Percentiles rank a stretch among this genome's conserved stretches.
Conservation (phyloP, 2,329 filamentous ascomycete genomes). For the Hirsutella rhossiliensis region DNA sequence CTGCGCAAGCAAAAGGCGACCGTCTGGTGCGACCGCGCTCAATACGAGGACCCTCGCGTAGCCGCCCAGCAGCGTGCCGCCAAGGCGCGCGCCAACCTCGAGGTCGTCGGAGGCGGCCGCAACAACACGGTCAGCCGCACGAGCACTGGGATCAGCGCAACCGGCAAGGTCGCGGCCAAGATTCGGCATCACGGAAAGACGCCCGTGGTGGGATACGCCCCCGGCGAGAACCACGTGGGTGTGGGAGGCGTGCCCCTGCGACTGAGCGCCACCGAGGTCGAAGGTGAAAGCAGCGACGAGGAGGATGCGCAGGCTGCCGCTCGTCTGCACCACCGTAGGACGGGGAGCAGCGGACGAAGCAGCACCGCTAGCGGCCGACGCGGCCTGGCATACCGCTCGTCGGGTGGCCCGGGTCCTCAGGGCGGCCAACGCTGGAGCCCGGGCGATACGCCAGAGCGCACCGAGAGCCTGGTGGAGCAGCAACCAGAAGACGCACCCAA, state of each 20-base stretch:
- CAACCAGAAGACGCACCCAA: slow-evolving; percentile 17
- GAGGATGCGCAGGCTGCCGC: slow-evolving; percentile 41
- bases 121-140: slow-evolving; percentile 38
- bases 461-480: slow-evolving; percentile 37
- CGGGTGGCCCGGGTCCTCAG: slow-evolving; percentile 30
- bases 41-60: slow-evolving; percentile 80
- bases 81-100: slow-evolving; percentile 73
- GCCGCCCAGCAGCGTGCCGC: slow-evolving; percentile 75
- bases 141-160: slow-evolving; percentile 48
- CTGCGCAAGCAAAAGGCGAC: slow-evolving; percentile 95
- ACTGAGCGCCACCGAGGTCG: slow-evolving; percentile 88
- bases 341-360: slow-evolving; percentile 64
- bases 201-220: slow-evolving; percentile 66
- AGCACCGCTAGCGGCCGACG: slow-evolving; percentile 46
- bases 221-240: slow-evolving; percentile 61
- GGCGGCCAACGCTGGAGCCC: slow-evolving; percentile 37
- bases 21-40: slow-evolving; percentile 92
- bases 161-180: slow-evolving; percentile 64
- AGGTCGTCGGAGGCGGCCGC: slow-evolving; percentile 55
- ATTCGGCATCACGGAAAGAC: slow-evolving; percentile 80
- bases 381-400: slow-evolving; percentile 36
- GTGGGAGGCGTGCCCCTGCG: slow-evolving; percentile 78
- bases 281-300: slow-evolving; percentile 73
- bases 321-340: slow-evolving; percentile 53
- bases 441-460: slow-evolving; percentile 42